Percentiles rank a stretch among this genome's conserved stretches.
phyloP scores from a whole-genome alignment of 2,329 filamentous ascomycete genomes.

The Zarea fungicola region DNA sequence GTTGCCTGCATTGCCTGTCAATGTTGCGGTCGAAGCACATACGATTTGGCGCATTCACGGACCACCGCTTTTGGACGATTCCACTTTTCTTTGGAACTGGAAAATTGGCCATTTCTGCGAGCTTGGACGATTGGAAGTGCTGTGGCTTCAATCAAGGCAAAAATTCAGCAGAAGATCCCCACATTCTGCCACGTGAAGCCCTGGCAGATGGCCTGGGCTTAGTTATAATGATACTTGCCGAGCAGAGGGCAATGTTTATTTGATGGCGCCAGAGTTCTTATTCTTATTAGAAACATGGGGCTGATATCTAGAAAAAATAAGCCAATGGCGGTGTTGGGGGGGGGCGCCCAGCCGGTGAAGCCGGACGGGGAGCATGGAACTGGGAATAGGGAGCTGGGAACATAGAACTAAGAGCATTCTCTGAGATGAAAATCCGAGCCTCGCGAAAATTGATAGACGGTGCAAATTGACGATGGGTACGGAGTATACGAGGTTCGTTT shows the following conservation, averaged over 20 bases:
- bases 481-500: too few relatives aligned
- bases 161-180: constrained; percentile 6
- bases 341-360: background rate
- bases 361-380: background rate
- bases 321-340: too few relatives aligned
- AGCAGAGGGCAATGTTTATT: background rate
- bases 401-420: too few relatives aligned
- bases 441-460: too few relatives aligned
- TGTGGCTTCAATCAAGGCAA: background rate
- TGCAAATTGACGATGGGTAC: too few relatives aligned
- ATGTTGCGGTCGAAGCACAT: too few relatives aligned
- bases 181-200: constrained; percentile 11
- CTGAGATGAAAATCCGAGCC: too few relatives aligned
- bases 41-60: too few relatives aligned
- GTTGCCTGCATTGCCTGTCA: too few relatives aligned
- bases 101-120: background rate
- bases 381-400: too few relatives aligned
- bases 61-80: too few relatives aligned
- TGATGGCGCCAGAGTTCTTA: background rate
- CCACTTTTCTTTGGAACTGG: background rate
- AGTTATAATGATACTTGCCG: too few relatives aligned
- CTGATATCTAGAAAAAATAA: background rate
- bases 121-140: background rate
- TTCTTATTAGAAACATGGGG: background rate
- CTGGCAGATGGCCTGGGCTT: background rate